Percentiles rank a stretch among this genome's conserved stretches.
phyloP scores from a whole-genome alignment of 1,284 basidiomycete species.

The Kwoniella shivajii region DNA sequence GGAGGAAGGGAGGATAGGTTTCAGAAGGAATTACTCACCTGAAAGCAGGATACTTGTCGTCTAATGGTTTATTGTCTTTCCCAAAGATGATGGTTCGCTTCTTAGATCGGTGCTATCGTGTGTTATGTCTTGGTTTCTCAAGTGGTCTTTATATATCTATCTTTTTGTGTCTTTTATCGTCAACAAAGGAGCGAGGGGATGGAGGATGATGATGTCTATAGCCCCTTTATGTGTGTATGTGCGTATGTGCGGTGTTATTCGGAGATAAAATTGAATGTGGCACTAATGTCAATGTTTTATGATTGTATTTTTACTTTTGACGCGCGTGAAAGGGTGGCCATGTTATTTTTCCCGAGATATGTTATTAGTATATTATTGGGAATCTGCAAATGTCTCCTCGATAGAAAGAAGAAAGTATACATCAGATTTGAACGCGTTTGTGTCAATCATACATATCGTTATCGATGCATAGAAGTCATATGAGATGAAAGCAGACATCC shows the following conservation, averaged over 20 bases:
- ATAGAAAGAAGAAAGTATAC: no score
- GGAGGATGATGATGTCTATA: not conserved
- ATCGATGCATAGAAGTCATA: not conserved
- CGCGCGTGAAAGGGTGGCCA: not conserved
- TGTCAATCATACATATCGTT: not conserved
- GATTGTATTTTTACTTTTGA: constrained; percentile 3
- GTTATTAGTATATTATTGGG: no score
- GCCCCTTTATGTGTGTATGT: not conserved
- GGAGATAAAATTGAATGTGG: constrained; percentile 11
- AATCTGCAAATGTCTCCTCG: no score
- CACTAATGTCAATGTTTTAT: not conserved
- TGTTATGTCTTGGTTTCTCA: not conserved
- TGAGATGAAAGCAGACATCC: not conserved
- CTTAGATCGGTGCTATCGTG: no score
- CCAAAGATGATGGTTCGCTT: not conserved
- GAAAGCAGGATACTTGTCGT: not conserved
- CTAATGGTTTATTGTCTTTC: not conserved
- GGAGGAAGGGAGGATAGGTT: constrained; percentile 9
- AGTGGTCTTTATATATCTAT: not conserved
- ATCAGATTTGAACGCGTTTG: constrained; percentile 14
- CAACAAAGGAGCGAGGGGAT: constrained; percentile 2
- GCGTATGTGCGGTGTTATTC: not conserved
- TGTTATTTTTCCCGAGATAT: not conserved
- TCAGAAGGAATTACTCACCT: not conserved
- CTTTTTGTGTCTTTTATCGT: no score